Conservation (phyloP, 306 rosid genomes). For the Medicago lupulina region DNA sequence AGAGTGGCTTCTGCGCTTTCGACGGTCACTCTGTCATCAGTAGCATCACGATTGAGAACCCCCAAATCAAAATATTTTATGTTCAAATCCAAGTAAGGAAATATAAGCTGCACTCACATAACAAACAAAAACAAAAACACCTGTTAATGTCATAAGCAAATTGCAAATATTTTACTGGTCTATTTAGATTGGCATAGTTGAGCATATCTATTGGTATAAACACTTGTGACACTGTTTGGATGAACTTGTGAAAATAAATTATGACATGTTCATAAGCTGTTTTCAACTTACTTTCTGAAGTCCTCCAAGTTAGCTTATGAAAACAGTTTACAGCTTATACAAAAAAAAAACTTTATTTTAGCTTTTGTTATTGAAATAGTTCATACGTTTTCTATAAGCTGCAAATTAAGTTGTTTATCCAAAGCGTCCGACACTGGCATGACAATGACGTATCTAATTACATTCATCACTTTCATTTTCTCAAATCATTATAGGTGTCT, state of each 20-base stretch:
- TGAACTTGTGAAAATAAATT: too few relatives aligned
- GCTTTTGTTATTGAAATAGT: neutral
- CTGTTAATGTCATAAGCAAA: conserved; percentile 10
- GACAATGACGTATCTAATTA: neutral
- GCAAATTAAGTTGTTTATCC: neutral
- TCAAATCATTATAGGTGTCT: neutral
- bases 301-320: neutral
- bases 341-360: neutral
- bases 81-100: conserved; percentile 84
- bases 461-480: neutral
- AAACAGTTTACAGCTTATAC: neutral
- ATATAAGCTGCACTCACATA: conserved; percentile 76
- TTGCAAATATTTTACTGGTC: neutral
- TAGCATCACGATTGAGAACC: conserved; percentile 83
- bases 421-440: too few relatives aligned
- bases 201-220: neutral
- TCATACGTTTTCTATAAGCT: neutral
- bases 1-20: conserved; percentile 96
- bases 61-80: conserved; percentile 93
- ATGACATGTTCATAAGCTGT: neutral
- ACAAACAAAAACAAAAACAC: neutral
- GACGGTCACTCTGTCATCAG: conserved; percentile 83
- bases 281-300: neutral
- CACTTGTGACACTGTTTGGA: neutral
- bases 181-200: too few relatives aligned